Evolutionary conservation across 768 basidiomycete genomes (phyloP).

Genomic region (Mycena sanguinolenta): DNA sequence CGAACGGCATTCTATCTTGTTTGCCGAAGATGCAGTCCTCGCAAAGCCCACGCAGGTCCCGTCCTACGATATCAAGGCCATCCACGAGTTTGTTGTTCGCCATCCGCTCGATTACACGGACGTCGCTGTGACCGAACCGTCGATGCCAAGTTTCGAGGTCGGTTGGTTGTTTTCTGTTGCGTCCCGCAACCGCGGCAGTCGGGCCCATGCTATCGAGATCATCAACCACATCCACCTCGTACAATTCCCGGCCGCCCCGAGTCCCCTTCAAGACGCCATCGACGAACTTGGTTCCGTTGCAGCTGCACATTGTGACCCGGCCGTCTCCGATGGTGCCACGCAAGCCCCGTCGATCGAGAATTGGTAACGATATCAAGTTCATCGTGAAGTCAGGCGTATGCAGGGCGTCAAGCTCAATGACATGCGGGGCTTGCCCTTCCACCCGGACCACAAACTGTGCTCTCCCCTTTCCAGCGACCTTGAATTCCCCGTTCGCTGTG

Average conservation of each 20-base stretch:
- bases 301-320: not conserved
- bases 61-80: too few species aligned
- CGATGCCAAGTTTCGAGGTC: constrained; percentile 45
- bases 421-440: not conserved
- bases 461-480: too few species aligned
- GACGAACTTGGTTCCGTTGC: not conserved
- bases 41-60: too few species aligned
- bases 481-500: too few species aligned
- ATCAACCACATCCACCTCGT: constrained; percentile 18
- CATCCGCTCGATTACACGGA: too few species aligned
- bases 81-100: too few species aligned
- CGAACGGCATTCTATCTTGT: too few species aligned
- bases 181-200: constrained; percentile 20
- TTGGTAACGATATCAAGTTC: constrained; percentile 12
- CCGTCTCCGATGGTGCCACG: constrained; percentile 4
- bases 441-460: not conserved
- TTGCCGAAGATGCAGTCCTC: too few species aligned
- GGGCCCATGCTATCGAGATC: not conserved
- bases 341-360: constrained; percentile 20
- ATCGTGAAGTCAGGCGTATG: constrained; percentile 13
- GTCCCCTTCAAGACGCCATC: not conserved
- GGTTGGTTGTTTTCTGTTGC: constrained; percentile 35
- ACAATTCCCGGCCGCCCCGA: not conserved
- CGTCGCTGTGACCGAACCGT: too few species aligned
- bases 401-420: not conserved